Percentiles rank a stretch among this genome's conserved stretches.
Conservation (phyloP, 768 basidiomycete genomes). For the Serendipita sp. region DNA sequence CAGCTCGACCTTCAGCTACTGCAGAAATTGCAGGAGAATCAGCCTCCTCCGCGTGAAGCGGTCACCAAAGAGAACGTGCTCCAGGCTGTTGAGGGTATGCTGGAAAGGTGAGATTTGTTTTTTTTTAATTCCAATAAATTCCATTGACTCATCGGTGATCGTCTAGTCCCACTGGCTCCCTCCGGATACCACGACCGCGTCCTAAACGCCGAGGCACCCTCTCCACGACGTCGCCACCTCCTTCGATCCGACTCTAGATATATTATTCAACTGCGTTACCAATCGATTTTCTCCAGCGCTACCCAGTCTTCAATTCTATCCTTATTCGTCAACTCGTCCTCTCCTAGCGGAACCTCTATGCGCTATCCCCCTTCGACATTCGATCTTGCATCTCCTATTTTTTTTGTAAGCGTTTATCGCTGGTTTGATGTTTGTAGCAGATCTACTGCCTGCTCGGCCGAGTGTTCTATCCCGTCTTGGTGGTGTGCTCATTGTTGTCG, state of each 20-base stretch:
- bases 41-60: background rate
- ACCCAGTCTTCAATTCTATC: too few relatives aligned
- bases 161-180: background rate
- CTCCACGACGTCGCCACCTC: background rate
- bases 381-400: background rate
- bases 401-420: background rate
- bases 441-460: background rate
- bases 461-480: too few relatives aligned
- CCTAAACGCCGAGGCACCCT: background rate
- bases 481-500: background rate
- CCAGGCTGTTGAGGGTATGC: background rate
- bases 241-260: background rate
- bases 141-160: background rate
- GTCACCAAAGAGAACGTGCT: background rate
- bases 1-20: too few relatives aligned
- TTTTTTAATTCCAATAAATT: background rate
- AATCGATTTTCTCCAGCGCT: too few relatives aligned
- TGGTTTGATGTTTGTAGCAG: background rate
- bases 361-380: too few relatives aligned
- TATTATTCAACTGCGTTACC: background rate
- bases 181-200: background rate
- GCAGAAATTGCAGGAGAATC: background rate
- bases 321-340: too few relatives aligned
- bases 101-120: background rate
- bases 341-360: too few relatives aligned